Evolutionary conservation across 2,329 filamentous ascomycete species (phyloP).

Genomic region (Hortaea sp.): DNA sequence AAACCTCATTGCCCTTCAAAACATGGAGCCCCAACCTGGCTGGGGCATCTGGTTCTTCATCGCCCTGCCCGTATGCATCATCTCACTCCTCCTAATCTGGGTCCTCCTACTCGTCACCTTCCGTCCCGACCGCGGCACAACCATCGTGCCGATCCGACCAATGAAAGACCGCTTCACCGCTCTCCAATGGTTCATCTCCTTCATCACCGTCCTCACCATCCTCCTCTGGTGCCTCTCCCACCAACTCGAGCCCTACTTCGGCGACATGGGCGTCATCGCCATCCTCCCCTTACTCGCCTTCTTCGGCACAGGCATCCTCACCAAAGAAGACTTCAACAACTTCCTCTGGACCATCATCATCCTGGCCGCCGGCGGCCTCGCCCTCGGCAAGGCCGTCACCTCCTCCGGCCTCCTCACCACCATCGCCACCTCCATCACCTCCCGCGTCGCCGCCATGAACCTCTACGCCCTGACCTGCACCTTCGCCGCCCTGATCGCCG

Average conservation of each 20-base stretch:
- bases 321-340: conserved; percentile 99
- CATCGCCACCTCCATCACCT: conserved; percentile 68
- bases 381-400: conserved; percentile 86
- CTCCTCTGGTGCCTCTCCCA: conserved; percentile 86
- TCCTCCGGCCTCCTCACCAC: conserved; percentile 87
- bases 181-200: conserved; percentile 83
- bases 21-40: conserved; percentile 83
- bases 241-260: conserved; percentile 76
- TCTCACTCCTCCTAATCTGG: conserved; percentile 86
- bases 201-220: conserved; percentile 77
- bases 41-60: conserved; percentile 99
- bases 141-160: conserved; percentile 81
- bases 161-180: conserved; percentile 82
- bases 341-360: conserved; percentile 99
- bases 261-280: conserved; percentile 96
- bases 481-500: conserved; percentile 73
- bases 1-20: conserved; percentile 91
- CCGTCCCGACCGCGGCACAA: conserved; percentile 71
- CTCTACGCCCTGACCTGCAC: conserved; percentile 80
- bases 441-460: conserved; percentile 63
- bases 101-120: conserved; percentile 74
- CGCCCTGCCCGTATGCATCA: conserved; percentile 80
- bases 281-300: conserved; percentile 93
- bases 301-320: conserved; percentile 91
- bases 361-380: conserved; percentile 83